phyloP scores from a whole-genome alignment of 441 rosid species.

The Codiaeum variegatum region DNA sequence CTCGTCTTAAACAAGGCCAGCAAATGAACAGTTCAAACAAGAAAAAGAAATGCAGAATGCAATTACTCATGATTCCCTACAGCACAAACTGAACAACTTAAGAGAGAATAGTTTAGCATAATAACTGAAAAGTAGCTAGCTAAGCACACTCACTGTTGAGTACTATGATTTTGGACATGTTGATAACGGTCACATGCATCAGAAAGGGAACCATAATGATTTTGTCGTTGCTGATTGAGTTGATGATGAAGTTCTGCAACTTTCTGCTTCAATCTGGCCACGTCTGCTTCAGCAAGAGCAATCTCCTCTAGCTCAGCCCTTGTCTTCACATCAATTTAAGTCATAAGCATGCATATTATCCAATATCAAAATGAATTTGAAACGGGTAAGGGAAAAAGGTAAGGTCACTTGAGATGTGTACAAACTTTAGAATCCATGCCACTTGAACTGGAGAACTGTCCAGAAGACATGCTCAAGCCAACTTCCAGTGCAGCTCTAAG shows the following conservation, averaged over 20 bases:
- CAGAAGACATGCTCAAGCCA: slow-evolving; percentile 97
- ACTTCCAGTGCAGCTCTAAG: slow-evolving; percentile 96
- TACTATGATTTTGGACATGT: slow-evolving; percentile 65
- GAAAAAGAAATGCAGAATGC: slow-evolving; percentile 3
- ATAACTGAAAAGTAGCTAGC: background rate
- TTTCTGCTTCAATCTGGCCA: slow-evolving; percentile 94
- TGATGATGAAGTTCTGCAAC: slow-evolving; percentile 98
- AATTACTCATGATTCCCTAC: background rate
- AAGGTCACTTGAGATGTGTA: slow-evolving; percentile 18
- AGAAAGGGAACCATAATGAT: slow-evolving; percentile 71
- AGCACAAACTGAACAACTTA: background rate
- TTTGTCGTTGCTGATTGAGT: slow-evolving; percentile 91
- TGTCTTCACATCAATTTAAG: slow-evolving; percentile 57
- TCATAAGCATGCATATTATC: slow-evolving; percentile 25
- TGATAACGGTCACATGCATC: slow-evolving; percentile 76
- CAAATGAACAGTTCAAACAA: background rate
- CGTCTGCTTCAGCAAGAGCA: slow-evolving; percentile 98
- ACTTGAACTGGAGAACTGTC: slow-evolving; percentile 73
- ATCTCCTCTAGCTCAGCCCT: slow-evolving; percentile 99
- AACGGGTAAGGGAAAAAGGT: slow-evolving; percentile 8
- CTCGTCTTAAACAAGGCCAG: background rate
- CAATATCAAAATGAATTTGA: slow-evolving; percentile 8
- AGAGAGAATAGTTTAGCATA: slow-evolving; percentile 4
- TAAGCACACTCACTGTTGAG: slow-evolving; percentile 69
- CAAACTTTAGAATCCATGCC: slow-evolving; percentile 92